phyloP scores from a whole-genome alignment of 352 stramenopile genomes.

The Blastocystis sp. region DNA sequence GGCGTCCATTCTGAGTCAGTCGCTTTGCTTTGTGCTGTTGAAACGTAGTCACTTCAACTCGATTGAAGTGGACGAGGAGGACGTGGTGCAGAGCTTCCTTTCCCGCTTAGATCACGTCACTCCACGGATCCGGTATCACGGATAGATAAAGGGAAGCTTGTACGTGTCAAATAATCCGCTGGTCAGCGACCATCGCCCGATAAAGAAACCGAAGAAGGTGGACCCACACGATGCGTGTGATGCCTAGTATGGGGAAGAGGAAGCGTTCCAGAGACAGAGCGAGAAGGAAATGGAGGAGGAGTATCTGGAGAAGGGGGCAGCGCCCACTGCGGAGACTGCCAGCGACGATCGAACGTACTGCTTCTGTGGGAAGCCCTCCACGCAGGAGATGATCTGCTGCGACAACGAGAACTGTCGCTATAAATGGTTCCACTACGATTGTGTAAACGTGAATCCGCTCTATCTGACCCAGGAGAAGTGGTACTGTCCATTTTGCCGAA shows the following conservation, averaged over 20 bases:
- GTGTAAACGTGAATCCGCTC: constrained; percentile 29
- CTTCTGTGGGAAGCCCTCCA: constrained; percentile 27
- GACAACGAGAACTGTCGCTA: constrained; percentile 66
- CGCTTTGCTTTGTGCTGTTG: not conserved
- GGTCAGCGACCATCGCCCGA: constrained; percentile 1
- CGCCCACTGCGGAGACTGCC: not conserved
- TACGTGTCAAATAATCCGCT: not conserved
- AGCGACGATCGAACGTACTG: constrained; percentile 25
- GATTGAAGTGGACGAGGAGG: constrained; percentile 11
- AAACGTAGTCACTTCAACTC: constrained; percentile 30
- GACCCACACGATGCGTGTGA: not conserved
- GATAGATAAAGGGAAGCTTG: not conserved
- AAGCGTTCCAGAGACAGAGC: not conserved
- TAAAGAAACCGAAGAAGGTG: constrained; percentile 59
- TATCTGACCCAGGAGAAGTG: constrained; percentile 14
- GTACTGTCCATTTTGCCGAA: constrained; percentile 50
- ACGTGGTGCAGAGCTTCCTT: not conserved
- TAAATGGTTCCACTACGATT: constrained; percentile 69
- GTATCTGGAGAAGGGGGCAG: not conserved
- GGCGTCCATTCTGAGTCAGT: constrained; percentile 20
- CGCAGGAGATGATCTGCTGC: constrained; percentile 66
- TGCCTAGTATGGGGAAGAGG: constrained; percentile 34
- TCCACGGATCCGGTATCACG: not conserved
- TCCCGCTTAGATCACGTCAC: constrained; percentile 6
- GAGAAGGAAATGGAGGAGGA: constrained; percentile 20